Conservation (phyloP, 208 protist species). For the Blechomonas ayalai region DNA sequence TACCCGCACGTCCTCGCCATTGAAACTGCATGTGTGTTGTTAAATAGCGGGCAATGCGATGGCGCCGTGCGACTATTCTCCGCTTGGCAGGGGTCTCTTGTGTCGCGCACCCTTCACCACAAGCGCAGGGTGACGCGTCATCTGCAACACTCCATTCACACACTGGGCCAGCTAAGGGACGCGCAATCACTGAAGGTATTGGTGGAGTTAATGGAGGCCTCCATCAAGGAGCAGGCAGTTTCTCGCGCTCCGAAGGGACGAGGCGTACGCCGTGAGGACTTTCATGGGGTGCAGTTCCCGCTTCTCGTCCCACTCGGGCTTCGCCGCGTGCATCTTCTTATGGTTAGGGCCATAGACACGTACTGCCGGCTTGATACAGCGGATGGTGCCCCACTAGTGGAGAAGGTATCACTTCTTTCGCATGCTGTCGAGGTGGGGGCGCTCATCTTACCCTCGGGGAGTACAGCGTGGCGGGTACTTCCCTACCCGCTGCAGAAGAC, state of each 20-base stretch:
- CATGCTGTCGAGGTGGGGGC: no score
- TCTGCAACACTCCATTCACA: constrained; percentile 4
- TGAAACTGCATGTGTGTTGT: constrained; percentile 8
- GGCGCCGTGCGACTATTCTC: constrained; percentile 12
- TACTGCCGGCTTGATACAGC: constrained; percentile 5
- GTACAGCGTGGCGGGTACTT: constrained; percentile 7
- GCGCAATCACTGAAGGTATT: constrained; percentile 10
- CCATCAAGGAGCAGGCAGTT: constrained; percentile 11
- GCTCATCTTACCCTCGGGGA: no score
- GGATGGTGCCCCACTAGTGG: constrained; percentile 12
- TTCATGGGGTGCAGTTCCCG: constrained; percentile 3
- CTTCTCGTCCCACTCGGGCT: constrained; percentile 10
- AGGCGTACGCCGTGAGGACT: constrained; percentile 1
- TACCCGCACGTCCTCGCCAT: no score
- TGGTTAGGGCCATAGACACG: constrained; percentile 5
- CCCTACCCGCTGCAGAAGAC: constrained; percentile 15
- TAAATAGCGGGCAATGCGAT: constrained; percentile 14
- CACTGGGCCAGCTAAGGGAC: constrained; percentile 12
- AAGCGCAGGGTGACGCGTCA: constrained; percentile 4
- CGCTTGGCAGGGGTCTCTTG: constrained; percentile 5
- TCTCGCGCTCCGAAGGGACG: background rate
- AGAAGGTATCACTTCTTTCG: constrained; percentile 17
- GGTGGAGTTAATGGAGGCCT: constrained; percentile 5
- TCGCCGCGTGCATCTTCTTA: background rate
- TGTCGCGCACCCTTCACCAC: background rate